Evolutionary conservation across 768 basidiomycete genomes (phyloP).

Genomic region (Suillus weaverae): DNA sequence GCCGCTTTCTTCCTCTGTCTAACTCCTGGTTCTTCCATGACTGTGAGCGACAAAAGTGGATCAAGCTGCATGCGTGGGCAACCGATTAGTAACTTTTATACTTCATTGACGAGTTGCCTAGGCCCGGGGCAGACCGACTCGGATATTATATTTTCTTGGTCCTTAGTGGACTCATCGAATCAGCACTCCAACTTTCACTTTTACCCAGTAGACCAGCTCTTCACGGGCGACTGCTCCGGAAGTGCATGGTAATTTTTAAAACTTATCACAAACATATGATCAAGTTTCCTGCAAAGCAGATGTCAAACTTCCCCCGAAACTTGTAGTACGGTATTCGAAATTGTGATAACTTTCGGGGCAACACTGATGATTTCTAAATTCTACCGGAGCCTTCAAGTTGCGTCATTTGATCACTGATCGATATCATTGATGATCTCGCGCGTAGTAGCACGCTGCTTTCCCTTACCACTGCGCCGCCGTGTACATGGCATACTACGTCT

Average conservation of each 20-base stretch:
- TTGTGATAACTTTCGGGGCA: background rate
- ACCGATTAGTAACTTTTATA: background rate
- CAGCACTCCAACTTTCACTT: background rate
- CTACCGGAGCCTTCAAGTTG: too few species aligned
- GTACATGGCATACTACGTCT: too few species aligned
- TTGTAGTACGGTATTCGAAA: background rate
- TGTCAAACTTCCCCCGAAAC: background rate
- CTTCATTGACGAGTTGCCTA: too few species aligned
- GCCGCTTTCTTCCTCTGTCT: slow-evolving; percentile 24
- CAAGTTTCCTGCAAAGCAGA: too few species aligned
- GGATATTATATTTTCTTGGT: too few species aligned
- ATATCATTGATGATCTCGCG: background rate
- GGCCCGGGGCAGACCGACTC: too few species aligned
- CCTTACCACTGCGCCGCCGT: too few species aligned
- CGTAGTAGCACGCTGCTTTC: too few species aligned
- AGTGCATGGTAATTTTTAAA: too few species aligned
- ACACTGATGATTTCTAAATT: background rate
- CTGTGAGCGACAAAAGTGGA: slow-evolving; percentile 1
- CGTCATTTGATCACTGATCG: background rate
- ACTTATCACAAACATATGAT: background rate
- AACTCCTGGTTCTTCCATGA: slow-evolving; percentile 17
- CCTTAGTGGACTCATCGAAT: too few species aligned
- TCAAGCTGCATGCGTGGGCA: background rate
- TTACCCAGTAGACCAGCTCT: background rate
- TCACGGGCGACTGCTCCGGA: too few species aligned